Conservation (phyloP, 2,329 filamentous ascomycete species). For the Rutstroemia sp. region DNA sequence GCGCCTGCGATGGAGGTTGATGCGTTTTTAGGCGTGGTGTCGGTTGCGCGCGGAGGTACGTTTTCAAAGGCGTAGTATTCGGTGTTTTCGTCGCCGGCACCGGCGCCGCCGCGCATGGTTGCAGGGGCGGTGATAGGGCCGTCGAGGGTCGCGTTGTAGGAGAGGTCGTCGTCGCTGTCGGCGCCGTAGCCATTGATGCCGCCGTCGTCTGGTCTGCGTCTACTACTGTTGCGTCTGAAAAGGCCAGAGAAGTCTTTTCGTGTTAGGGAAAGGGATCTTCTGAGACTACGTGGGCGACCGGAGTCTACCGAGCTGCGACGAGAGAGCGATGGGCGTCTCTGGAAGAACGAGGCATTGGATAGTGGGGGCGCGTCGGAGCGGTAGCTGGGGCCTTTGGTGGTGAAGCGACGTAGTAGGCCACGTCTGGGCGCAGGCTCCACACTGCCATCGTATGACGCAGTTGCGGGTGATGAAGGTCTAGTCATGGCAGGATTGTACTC, state of each 20-base stretch:
- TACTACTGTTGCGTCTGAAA: slow-evolving; percentile 43
- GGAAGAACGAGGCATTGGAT: slow-evolving; percentile 25
- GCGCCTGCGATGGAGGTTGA: slow-evolving; percentile 21
- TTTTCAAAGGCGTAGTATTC: slow-evolving; percentile 39
- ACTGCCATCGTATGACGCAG: slow-evolving; percentile 30
- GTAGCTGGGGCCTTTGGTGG: slow-evolving; percentile 27
- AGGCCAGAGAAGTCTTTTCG: slow-evolving; percentile 41
- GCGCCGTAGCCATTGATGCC: slow-evolving; percentile 50
- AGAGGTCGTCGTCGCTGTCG: slow-evolving; percentile 34
- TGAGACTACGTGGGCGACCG: slow-evolving; percentile 32
- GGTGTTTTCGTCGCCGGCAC: slow-evolving; percentile 38
- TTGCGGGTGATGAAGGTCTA: slow-evolving; percentile 60
- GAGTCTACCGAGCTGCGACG: slow-evolving; percentile 33
- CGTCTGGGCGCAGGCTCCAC: slow-evolving; percentile 29
- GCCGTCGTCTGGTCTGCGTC: slow-evolving; percentile 36
- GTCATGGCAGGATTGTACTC: slow-evolving; percentile 74
- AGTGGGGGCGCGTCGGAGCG: slow-evolving; percentile 26
- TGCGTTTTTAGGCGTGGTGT: slow-evolving; percentile 14
- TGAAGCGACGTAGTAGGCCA: slow-evolving; percentile 27
- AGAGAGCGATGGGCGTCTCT: slow-evolving; percentile 38
- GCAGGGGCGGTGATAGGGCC: slow-evolving; percentile 15
- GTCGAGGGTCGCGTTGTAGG: slow-evolving; percentile 9
- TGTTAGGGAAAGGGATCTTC: slow-evolving; percentile 55
- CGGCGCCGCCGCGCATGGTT: slow-evolving; percentile 31
- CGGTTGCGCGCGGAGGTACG: slow-evolving; percentile 11